phyloP scores from a whole-genome alignment of 352 stramenopile species.

The Pythium monospermum region DNA sequence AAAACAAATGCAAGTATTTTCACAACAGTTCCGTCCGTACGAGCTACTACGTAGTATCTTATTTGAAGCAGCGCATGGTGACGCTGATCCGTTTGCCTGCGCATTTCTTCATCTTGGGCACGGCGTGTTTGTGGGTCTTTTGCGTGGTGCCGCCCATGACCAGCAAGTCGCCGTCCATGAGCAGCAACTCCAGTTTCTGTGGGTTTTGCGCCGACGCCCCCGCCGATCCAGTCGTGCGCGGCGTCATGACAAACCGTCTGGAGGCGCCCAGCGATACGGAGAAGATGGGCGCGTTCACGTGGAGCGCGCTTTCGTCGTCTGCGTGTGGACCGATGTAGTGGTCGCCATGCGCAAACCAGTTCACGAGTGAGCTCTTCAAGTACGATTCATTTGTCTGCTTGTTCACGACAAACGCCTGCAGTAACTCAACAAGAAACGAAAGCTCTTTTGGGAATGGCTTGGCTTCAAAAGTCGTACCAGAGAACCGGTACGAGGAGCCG shows the following conservation, averaged over 20 bases:
- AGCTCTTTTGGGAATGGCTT: slow-evolving; percentile 37
- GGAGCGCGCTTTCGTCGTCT: slow-evolving; percentile 63
- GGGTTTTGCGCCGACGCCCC: slow-evolving; percentile 1
- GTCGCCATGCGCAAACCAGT: slow-evolving; percentile 79
- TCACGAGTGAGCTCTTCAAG: slow-evolving; percentile 41
- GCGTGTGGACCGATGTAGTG: slow-evolving; percentile 78
- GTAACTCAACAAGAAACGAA: slow-evolving; percentile 30
- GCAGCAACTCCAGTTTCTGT: slow-evolving; percentile 34
- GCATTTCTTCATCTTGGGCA: slow-evolving; percentile 65
- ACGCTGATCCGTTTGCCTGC: slow-evolving; percentile 36
- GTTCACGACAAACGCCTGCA: slow-evolving; percentile 32
- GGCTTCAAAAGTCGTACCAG: slow-evolving; percentile 47
- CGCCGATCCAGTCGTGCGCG: slow-evolving; percentile 6
- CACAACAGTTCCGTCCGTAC: too few relatives aligned
- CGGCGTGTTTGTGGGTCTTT: slow-evolving; percentile 69
- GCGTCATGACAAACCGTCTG: slow-evolving; percentile 64
- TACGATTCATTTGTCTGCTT: slow-evolving; percentile 3
- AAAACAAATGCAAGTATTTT: too few relatives aligned
- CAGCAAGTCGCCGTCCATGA: slow-evolving; percentile 65
- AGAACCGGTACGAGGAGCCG: slow-evolving; percentile 51
- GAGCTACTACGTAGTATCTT: background rate
- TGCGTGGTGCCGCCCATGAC: slow-evolving; percentile 80
- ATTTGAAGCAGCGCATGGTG: slow-evolving; percentile 45
- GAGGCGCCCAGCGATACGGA: slow-evolving; percentile 62
- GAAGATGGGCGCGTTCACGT: slow-evolving; percentile 47